Base-by-base conservation (phyloP, 306 rosid genomes). In the Neltuma alba region DNA sequence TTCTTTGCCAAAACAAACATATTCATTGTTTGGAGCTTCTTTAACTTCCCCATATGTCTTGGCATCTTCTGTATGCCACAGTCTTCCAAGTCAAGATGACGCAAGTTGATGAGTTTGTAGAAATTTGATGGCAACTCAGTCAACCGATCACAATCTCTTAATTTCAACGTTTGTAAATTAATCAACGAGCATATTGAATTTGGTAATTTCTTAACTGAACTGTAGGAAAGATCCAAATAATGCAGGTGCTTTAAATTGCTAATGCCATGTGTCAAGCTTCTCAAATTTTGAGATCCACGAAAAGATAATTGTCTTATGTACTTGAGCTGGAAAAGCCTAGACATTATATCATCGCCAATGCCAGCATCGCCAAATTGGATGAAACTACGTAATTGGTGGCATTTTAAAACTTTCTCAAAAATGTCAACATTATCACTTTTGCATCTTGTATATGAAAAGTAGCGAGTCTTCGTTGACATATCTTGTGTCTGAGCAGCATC, bases 91-190 rank as follows among this genome's bases (percentile, higher is more conserved):
- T 81, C 70, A 70, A 85, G 79, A 41, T 55, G 41, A 11, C 47
- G 13, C 25, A 85, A 70, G 11, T 64, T 70, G 9, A 44, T 2
- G 2, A 85, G 88, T 27, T 74, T 63, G 61, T 23, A 25, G 23
- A 47, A 69, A 33, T 79, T 6, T 18, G 14, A 1, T 3, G 83
- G 85, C 30, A 85, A 60, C 50, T 54, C 34, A 1, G 3, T 9
- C 41, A 81, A 66, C 0, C 0, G 0, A 5, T 0, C 0, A 4
- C n/a, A 23, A 15, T 36, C 2, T 9, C 3, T 0, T 41, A 77
- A 14, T 11, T 58, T 31, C 0, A 85, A 48, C 12, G 85, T 85
- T 9, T 81, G 72, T 33, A 85, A n/a, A 55, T 85, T 85, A 31
- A 64, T 16, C 60, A 85, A 2, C 60, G 3, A 10, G 65, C 85